A percentile compares a stretch with the other conserved stretches of the same genome.
phyloP scores from a whole-genome alignment of 768 basidiomycete genomes.

The Leccinum truebloodii region DNA sequence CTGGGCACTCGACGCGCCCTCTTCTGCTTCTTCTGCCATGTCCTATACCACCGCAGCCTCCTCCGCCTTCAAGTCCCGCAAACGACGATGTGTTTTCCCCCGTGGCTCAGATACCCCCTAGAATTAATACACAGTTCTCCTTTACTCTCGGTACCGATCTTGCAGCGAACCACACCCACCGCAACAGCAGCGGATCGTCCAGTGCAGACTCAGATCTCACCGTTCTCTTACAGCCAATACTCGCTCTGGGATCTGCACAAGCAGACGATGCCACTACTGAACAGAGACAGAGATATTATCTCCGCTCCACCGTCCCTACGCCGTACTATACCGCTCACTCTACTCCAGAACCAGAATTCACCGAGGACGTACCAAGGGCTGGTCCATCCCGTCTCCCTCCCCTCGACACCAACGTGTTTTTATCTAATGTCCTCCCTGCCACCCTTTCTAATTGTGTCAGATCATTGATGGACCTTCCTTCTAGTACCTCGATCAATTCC shows the following conservation, averaged over 20 bases:
- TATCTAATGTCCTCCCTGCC: slow-evolving; percentile 6
- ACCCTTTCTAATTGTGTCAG: slow-evolving; percentile 17
- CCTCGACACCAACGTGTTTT: slow-evolving; percentile 20
- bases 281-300: background rate
- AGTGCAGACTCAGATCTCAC: slow-evolving; percentile 26
- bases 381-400: slow-evolving; percentile 31
- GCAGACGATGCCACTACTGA: slow-evolving; percentile 4
- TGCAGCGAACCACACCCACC: background rate
- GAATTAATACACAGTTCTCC: slow-evolving; percentile 1
- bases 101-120: slow-evolving; percentile 6
- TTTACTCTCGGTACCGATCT: slow-evolving; percentile 16
- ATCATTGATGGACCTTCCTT: too few relatives aligned
- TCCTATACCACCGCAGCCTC: slow-evolving; percentile 23
- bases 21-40: slow-evolving; percentile 21
- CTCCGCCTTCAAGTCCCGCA: slow-evolving; percentile 8
- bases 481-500: too few relatives aligned
- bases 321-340: slow-evolving; percentile 36
- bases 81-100: slow-evolving; percentile 16
- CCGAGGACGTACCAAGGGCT: slow-evolving; percentile 20
- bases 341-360: slow-evolving; percentile 29
- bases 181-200: slow-evolving; percentile 16
- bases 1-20: slow-evolving; percentile 17
- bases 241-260: slow-evolving; percentile 16
- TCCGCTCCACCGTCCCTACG: slow-evolving; percentile 26
- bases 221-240: slow-evolving; percentile 11